phyloP scores from a whole-genome alignment of 2,329 filamentous ascomycete species.

The Colletotrichum trifolii region DNA sequence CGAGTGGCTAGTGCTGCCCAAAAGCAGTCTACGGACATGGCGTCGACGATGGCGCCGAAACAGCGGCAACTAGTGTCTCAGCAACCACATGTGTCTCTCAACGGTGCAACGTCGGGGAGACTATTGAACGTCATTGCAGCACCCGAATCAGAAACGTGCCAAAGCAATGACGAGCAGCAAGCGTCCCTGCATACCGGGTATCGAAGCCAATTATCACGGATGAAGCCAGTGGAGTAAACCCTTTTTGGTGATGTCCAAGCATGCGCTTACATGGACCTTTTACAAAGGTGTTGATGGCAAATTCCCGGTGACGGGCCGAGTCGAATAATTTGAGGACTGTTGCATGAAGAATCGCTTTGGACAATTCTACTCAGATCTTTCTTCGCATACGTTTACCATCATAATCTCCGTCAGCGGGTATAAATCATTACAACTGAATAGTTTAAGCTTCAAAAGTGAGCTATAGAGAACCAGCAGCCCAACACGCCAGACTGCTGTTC shows the following conservation, averaged over 20 bases:
- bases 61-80: slow-evolving; percentile 7
- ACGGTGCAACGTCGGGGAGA: slow-evolving; percentile 15
- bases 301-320: too few relatives aligned
- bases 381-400: too few relatives aligned
- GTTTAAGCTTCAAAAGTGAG: too few relatives aligned
- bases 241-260: too few relatives aligned
- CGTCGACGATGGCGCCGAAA: slow-evolving; percentile 1
- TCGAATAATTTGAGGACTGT: too few relatives aligned
- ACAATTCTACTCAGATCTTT: too few relatives aligned
- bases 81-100: slow-evolving; percentile 9
- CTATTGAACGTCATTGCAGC: not conserved
- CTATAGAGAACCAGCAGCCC: too few relatives aligned
- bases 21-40: slow-evolving; percentile 4
- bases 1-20: slow-evolving; percentile 3
- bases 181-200: not conserved
- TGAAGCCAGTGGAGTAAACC: not conserved
- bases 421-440: too few relatives aligned
- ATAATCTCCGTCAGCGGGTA: too few relatives aligned
- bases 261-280: not conserved
- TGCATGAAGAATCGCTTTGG: too few relatives aligned
- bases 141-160: slow-evolving; percentile 11
- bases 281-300: not conserved
- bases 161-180: not conserved
- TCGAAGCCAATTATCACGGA: not conserved
- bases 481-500: too few relatives aligned